Evolutionary conservation across 192 early-diverging fungal genomes (phyloP), one percentile per base, ranked within the genome.

Genomic region (Dissophora globulifera): DNA sequence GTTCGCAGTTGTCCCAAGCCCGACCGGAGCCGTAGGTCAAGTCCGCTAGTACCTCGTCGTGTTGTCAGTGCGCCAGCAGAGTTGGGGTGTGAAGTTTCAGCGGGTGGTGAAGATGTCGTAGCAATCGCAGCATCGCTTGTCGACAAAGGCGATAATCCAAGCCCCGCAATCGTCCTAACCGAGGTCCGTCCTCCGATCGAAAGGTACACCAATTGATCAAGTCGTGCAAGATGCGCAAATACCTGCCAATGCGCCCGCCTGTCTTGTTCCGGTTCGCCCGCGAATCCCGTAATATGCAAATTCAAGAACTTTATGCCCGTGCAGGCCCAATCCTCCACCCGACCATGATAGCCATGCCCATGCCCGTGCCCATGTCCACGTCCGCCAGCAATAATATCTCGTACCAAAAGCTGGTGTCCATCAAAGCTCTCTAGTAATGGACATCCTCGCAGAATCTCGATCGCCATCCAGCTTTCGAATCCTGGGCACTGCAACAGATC

Each of bases 351-450:
- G n/a, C n/a, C n/a, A n/a, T n/a, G n/a, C n/a, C 13, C 8, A 40
- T 13, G 38, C 38, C 38, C 13, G 7, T 40, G 38, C 38, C 43
- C 9, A 45, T n/a, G 35, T 38, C 45, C 58, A 15, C 50, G 61
- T 11, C n/a, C 16, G 43, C 5, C 17, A 12, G 43, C 43, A 17
- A 62, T 25, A 7, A 71, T 48, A 40, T 71, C 59, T n/a, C 43
- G 4, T 11, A 38, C 52, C 17, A 62, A 45, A 10, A 71, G 43
- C 15, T 50, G 43, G 26, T 71, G 22, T 19, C 69, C 69, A 41
- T 71, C 69, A 58, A 71, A 71, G 29, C 43, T 62, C 17, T 71
- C 53, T 19, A 71, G 46, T 2, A 49, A 33, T 7, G 51, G 48
- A 17, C 69, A 71, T 2, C 20, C 35, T 25, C 13, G 7, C 4